phyloP scores from a whole-genome alignment of 768 basidiomycete species.

The Amanita rubescens region DNA sequence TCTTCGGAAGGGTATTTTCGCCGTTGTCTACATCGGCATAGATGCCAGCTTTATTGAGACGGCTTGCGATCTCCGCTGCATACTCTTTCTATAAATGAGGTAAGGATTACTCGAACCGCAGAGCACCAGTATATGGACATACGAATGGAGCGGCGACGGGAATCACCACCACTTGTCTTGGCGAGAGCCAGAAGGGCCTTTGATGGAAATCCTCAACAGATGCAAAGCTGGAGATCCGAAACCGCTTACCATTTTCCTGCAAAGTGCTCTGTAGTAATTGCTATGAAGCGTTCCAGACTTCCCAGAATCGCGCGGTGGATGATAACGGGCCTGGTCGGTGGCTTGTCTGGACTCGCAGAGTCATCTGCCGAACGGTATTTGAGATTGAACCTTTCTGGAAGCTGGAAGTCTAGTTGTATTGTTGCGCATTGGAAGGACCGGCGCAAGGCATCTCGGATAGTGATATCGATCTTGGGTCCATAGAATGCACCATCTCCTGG shows the following conservation, averaged over 20 bases:
- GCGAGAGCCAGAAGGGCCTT: slow-evolving; percentile 98
- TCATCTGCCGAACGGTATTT: slow-evolving; percentile 81
- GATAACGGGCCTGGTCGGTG: slow-evolving; percentile 82
- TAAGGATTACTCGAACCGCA: slow-evolving; percentile 12
- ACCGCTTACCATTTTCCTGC: slow-evolving; percentile 86
- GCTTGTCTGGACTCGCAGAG: slow-evolving; percentile 45
- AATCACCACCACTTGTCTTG: slow-evolving; percentile 92
- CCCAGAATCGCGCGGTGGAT: slow-evolving; percentile 97
- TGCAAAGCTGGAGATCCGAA: background rate
- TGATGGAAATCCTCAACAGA: slow-evolving; percentile 1
- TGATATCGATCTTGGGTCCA: slow-evolving; percentile 98
- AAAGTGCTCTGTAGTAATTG: slow-evolving; percentile 95
- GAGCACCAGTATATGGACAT: slow-evolving; percentile 24
- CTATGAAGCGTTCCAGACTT: slow-evolving; percentile 91
- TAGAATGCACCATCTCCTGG: slow-evolving; percentile 99
- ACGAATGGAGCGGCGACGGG: slow-evolving; percentile 90
- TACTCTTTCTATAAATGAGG: slow-evolving; percentile 65
- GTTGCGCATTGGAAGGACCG: slow-evolving; percentile 98
- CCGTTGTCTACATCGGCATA: slow-evolving; percentile 92
- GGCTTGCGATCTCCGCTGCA: slow-evolving; percentile 71
- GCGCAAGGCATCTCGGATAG: slow-evolving; percentile 83
- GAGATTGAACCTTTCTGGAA: slow-evolving; percentile 93
- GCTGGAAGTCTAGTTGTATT: slow-evolving; percentile 98
- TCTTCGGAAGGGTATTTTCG: slow-evolving; percentile 90
- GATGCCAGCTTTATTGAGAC: slow-evolving; percentile 60